phyloP scores from a whole-genome alignment of 1,284 basidiomycete species.

The Boletus smithii region DNA sequence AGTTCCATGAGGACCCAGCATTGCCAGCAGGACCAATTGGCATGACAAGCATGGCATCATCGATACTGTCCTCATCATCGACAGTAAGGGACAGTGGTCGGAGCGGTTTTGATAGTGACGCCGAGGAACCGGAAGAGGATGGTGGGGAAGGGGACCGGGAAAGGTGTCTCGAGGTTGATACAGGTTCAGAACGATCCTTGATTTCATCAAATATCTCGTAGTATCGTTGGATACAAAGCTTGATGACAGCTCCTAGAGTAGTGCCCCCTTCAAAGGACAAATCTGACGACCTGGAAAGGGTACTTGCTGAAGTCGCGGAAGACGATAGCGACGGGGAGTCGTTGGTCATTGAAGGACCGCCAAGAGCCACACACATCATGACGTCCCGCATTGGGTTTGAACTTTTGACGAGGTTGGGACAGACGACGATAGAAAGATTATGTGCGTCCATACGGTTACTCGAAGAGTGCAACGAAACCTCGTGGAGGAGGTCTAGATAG shows the following conservation, averaged over 20 bases:
- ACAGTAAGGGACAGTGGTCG: constrained; percentile 29
- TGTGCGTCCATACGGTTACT: constrained; percentile 79
- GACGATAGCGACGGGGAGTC: constrained; percentile 14
- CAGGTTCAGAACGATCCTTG: constrained; percentile 61
- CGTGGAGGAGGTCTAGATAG: constrained; percentile 68
- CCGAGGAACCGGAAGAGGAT: constrained; percentile 31
- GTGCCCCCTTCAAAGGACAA: constrained; percentile 43
- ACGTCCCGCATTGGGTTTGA: constrained; percentile 67
- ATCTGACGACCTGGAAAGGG: constrained; percentile 23
- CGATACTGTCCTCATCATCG: constrained; percentile 65
- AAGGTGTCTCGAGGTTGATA: constrained; percentile 31
- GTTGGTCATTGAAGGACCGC: constrained; percentile 34
- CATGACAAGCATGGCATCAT: constrained; percentile 74
- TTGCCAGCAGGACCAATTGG: constrained; percentile 50
- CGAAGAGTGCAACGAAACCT: constrained; percentile 63
- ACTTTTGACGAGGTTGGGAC: constrained; percentile 73
- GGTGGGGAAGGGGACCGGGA: constrained; percentile 29
- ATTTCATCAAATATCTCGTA: constrained; percentile 83
- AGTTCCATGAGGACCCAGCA: constrained; percentile 12
- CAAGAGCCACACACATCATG: constrained; percentile 64
- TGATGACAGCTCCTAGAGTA: constrained; percentile 69
- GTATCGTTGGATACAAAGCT: constrained; percentile 76
- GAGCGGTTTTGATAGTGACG: constrained; percentile 19
- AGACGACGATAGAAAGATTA: constrained; percentile 76
- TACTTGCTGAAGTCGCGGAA: constrained; percentile 25